phyloP scores from a whole-genome alignment of 225 moss, liverwort and hornwort species.

The Pleurozium schreberi region DNA sequence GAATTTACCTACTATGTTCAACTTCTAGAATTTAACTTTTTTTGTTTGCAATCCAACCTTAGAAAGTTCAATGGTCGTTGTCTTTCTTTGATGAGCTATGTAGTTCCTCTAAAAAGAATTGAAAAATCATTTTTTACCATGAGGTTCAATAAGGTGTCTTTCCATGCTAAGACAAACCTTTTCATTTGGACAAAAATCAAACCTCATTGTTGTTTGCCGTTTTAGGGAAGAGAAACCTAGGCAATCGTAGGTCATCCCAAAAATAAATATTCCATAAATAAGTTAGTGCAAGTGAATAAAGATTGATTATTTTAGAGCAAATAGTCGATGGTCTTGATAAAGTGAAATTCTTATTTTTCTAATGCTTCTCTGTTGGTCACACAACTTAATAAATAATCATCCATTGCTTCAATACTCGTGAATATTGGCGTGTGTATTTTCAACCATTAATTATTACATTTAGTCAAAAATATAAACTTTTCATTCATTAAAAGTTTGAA shows the following conservation, averaged over 20 bases:
- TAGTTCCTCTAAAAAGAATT: too few species aligned
- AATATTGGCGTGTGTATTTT: not conserved
- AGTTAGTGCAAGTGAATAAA: not conserved
- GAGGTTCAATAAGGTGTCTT: too few species aligned
- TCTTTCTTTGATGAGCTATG: too few species aligned
- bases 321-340: not conserved
- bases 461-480: not conserved
- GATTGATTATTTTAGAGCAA: not conserved
- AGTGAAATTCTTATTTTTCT: not conserved
- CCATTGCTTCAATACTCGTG: not conserved
- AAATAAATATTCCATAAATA: not conserved
- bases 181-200: too few species aligned
- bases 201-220: too few species aligned
- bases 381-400: not conserved
- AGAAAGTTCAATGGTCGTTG: too few species aligned
- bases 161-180: too few species aligned
- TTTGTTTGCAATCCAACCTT: too few species aligned
- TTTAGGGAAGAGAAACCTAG: not conserved
- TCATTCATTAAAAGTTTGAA: not conserved
- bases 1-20: too few species aligned
- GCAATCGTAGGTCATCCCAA: not conserved
- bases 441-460: not conserved
- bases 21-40: too few species aligned
- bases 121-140: too few species aligned
- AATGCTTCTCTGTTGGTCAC: not conserved